A percentile compares a stretch with the other conserved stretches of the same genome.
Conservation (phyloP, 208 protist species). For the Trypanosoma platydactyli region DNA sequence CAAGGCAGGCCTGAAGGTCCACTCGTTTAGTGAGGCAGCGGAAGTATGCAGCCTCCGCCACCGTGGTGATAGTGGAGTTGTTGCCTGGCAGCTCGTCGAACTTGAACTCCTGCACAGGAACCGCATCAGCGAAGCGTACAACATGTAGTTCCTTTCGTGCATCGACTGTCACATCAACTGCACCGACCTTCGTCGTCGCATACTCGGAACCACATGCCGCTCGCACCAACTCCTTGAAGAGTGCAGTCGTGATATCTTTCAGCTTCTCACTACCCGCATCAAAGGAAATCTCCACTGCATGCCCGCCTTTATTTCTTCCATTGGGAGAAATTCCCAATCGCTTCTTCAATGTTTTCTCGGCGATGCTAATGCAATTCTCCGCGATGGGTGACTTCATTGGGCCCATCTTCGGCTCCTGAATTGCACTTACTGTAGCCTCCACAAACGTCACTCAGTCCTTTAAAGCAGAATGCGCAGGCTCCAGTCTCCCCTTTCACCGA, state of each 20-base stretch:
- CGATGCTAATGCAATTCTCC: conserved; percentile 61
- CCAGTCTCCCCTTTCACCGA: too few relatives aligned
- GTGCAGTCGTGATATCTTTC: conserved; percentile 36
- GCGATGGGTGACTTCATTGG: conserved; percentile 30
- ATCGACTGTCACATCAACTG: conserved; percentile 66
- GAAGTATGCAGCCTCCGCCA: conserved; percentile 83
- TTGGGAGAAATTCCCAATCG: conserved; percentile 40
- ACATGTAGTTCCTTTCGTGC: conserved; percentile 31
- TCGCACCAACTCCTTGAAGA: conserved; percentile 74
- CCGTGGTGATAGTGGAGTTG: conserved; percentile 49
- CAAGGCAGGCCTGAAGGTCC: conserved; percentile 41
- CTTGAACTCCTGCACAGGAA: conserved; percentile 50
- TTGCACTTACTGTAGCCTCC: conserved; percentile 10
- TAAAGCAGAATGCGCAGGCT: too few relatives aligned
- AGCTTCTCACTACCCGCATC: conserved; percentile 31
- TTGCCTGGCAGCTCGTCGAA: conserved; percentile 76
- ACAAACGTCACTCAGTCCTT: too few relatives aligned
- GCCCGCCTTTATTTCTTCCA: conserved; percentile 18
- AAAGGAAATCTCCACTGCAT: conserved; percentile 47
- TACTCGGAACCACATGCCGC: conserved; percentile 73
- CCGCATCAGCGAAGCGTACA: conserved; percentile 55
- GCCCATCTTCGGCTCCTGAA: conserved; percentile 11
- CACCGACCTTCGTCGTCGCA: conserved; percentile 59
- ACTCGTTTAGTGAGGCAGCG: conserved; percentile 73
- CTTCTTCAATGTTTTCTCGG: conserved; percentile 63